phyloP scores from a whole-genome alignment of 768 basidiomycete species.

The Termitomyces titanicus region DNA sequence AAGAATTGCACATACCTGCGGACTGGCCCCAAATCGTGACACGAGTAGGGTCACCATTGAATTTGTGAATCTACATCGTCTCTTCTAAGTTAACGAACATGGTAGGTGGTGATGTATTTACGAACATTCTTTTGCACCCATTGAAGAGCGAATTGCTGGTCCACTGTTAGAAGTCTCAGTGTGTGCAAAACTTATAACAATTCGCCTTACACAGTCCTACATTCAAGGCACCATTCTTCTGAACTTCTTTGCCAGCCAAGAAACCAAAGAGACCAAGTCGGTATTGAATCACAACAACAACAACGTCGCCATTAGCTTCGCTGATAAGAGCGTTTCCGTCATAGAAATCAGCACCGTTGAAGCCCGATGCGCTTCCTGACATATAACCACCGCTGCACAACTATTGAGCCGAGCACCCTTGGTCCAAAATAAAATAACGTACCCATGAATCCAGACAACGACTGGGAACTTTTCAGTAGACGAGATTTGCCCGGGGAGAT shows the following conservation, averaged over 20 bases:
- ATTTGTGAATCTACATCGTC: constrained; percentile 37
- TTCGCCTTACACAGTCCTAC: constrained; percentile 39
- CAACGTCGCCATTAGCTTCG: constrained; percentile 28
- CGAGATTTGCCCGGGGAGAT: constrained; percentile 28
- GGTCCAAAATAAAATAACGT: constrained; percentile 4
- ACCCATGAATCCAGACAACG: constrained; percentile 43
- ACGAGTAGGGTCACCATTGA: constrained; percentile 51
- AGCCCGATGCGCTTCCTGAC: constrained; percentile 23
- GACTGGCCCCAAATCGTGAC: constrained; percentile 56
- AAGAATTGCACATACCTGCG: constrained; percentile 33
- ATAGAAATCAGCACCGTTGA: constrained; percentile 20
- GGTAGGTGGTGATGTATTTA: background rate
- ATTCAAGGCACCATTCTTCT: constrained; percentile 40
- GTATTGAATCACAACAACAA: constrained; percentile 40
- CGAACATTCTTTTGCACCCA: constrained; percentile 42
- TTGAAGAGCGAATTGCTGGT: constrained; percentile 39
- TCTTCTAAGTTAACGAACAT: background rate
- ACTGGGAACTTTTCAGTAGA: constrained; percentile 29
- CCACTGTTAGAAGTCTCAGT: constrained; percentile 28
- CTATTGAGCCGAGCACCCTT: background rate
- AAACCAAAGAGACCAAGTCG: constrained; percentile 45
- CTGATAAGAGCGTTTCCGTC: constrained; percentile 28
- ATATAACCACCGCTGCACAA: constrained; percentile 29
- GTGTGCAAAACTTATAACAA: background rate
- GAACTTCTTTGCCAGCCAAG: constrained; percentile 38